Percentiles rank a stretch among this genome's conserved stretches.
These are phyloP conservation scores for Penicillium expansum DNA, from an alignment of 2,329 filamentous ascomycete species.

Conservation along the genomic window DNA sequence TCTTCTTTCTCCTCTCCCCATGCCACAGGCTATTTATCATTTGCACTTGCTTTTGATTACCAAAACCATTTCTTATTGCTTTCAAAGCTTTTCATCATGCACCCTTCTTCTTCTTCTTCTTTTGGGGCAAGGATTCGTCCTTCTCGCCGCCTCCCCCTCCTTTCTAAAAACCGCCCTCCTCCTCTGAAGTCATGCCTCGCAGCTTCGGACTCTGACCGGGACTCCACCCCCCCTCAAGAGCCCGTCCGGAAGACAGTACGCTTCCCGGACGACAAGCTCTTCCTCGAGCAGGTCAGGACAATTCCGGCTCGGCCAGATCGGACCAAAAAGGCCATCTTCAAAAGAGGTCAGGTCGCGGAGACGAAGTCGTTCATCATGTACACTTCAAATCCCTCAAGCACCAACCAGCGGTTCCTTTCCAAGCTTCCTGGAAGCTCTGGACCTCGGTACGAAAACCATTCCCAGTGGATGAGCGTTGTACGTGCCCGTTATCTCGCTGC, in stretches of 20 bases:
- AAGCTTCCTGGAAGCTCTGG: background rate
- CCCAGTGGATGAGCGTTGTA: background rate
- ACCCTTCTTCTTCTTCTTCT: background rate
- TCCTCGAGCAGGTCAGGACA: background rate
- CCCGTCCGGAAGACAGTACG: background rate
- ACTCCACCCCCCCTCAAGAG: background rate
- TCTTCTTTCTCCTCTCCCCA: slow-evolving; percentile 4
- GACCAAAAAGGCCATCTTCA: background rate
- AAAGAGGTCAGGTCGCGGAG: background rate
- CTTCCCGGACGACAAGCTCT: background rate
- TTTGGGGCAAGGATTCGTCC: background rate
- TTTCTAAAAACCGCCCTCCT: background rate
- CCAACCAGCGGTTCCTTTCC: slow-evolving; percentile 1
- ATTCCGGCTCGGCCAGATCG: background rate
- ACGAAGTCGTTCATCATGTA: background rate
- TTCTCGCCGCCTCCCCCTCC: background rate
- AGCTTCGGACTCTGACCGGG: background rate
- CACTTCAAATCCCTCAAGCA: background rate
- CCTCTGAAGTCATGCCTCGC: slow-evolving; percentile 2
- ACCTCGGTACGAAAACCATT: background rate
- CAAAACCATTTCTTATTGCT: background rate
- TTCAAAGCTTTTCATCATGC: background rate
- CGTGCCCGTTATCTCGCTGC: background rate
- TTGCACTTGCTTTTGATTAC: background rate
- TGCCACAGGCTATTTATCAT: slow-evolving; percentile 7